These are phyloP conservation scores for Pythium sukuiense DNA, from an alignment of 352 stramenopile species.

Conservation along the genomic window DNA sequence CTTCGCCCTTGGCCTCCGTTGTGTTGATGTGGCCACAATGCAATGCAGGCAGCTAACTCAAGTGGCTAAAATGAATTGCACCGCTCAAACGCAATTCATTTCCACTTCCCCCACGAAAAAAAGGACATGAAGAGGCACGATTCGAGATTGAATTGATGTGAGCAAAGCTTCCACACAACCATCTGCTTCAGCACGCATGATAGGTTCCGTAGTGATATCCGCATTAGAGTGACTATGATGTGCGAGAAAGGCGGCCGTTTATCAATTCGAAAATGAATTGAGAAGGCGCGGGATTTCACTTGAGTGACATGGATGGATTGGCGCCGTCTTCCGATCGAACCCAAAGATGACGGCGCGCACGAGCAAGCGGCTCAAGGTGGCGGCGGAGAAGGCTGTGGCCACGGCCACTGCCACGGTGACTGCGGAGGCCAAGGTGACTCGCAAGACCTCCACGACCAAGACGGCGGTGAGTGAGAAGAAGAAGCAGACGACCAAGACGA, in stretches of 20 bases:
- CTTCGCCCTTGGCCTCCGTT: not conserved
- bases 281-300: not conserved
- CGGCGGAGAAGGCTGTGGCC: conserved; percentile 22
- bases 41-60: not conserved
- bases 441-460: not conserved
- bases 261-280: not conserved
- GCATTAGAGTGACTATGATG: not conserved
- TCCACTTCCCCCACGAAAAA: not conserved
- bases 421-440: not conserved
- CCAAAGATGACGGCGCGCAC: conserved; percentile 21
- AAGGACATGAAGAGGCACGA: not conserved
- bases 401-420: not conserved
- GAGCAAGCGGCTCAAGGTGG: conserved; percentile 31
- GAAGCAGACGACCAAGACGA: conserved; percentile 14
- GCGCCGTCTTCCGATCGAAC: not conserved
- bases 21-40: conserved; percentile 6
- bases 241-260: not conserved
- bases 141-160: not conserved
- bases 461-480: conserved; percentile 4
- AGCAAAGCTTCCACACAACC: too few species aligned
- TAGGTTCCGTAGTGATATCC: not conserved
- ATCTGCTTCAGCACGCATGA: too few species aligned
- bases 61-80: conserved; percentile 5
- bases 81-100: not conserved
- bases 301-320: conserved; percentile 7